Conservation (phyloP, 164 flowering plant genomes). For the Houttuynia cordata region DNA sequence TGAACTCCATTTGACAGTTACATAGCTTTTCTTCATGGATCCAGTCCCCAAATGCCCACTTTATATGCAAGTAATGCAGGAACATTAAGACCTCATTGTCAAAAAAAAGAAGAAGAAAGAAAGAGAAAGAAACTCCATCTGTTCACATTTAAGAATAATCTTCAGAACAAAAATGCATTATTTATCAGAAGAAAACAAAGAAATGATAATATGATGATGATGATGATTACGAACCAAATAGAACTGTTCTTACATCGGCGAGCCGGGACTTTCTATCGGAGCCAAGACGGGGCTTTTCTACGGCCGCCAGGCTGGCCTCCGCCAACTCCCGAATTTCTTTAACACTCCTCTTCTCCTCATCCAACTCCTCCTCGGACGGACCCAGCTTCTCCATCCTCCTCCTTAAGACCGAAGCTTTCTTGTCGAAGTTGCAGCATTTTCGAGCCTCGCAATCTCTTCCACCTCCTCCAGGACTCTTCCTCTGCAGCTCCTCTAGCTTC, state of each 20-base stretch:
- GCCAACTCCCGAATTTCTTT: slow-evolving; percentile 43
- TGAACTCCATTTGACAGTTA: too few relatives aligned
- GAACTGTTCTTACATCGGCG: slow-evolving; percentile 29
- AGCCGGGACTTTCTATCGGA: slow-evolving; percentile 16
- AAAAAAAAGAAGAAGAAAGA: too few relatives aligned
- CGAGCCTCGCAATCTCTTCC: slow-evolving; percentile 18
- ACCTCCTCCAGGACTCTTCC: slow-evolving; percentile 12
- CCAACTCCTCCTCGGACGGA: slow-evolving; percentile 17
- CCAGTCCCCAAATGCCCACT: too few relatives aligned
- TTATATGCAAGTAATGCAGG: too few relatives aligned
- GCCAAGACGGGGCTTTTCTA: slow-evolving; percentile 6
- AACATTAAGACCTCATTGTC: too few relatives aligned
- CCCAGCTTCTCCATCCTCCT: slow-evolving; percentile 37
- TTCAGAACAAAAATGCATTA: too few relatives aligned
- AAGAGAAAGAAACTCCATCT: too few relatives aligned
- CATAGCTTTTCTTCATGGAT: too few relatives aligned
- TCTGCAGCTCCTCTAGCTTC: slow-evolving; percentile 41
- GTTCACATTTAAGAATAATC: too few relatives aligned
- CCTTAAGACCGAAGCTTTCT: slow-evolving; percentile 39
- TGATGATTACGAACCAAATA: neutral
- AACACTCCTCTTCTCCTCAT: slow-evolving; percentile 22
- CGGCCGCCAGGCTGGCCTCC: slow-evolving; percentile 29
- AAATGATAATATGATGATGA: neutral
- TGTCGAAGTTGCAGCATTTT: slow-evolving; percentile 46
- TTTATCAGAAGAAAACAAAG: neutral